phyloP scores from a whole-genome alignment of 768 basidiomycete species.

The Kwoniella europaea region DNA sequence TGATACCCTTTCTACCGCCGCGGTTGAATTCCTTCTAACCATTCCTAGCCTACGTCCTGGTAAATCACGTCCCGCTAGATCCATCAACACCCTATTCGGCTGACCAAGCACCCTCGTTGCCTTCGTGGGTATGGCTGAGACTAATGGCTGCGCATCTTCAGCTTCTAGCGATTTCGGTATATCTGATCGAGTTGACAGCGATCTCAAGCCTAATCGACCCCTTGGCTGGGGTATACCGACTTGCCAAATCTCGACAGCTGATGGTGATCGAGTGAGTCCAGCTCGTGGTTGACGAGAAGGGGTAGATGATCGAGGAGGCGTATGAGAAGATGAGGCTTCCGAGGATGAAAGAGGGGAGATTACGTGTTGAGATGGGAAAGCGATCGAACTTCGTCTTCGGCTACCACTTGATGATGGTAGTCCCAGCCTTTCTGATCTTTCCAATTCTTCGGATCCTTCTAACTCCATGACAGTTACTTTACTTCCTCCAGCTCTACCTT shows the following conservation, averaged over 20 bases:
- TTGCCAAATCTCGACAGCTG: constrained; percentile 38
- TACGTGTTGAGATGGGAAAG: constrained; percentile 26
- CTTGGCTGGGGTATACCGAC: constrained; percentile 32
- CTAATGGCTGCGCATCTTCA: constrained; percentile 11
- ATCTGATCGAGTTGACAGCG: constrained; percentile 30
- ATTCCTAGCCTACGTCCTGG: constrained; percentile 24
- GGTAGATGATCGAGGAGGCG: constrained; percentile 10
- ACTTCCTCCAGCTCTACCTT: constrained; percentile 22
- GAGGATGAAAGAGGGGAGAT: constrained; percentile 10
- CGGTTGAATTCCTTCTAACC: constrained; percentile 32
- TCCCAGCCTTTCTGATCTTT: constrained; percentile 11
- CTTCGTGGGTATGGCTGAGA: constrained; percentile 7
- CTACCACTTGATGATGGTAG: constrained; percentile 15
- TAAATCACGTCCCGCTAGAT: constrained; percentile 44
- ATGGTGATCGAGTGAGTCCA: constrained; percentile 24
- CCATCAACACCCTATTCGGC: constrained; percentile 44
- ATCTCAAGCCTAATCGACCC: constrained; percentile 19
- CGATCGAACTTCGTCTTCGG: constrained; percentile 31
- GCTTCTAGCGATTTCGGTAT: constrained; percentile 3
- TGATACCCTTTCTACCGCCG: constrained; percentile 18
- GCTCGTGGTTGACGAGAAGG: constrained; percentile 10
- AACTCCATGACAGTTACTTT: constrained; percentile 27
- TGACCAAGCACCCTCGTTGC: constrained; percentile 27
- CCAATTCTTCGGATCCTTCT: constrained; percentile 13
- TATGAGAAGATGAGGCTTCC: constrained; percentile 18